A percentile compares a stretch with the other conserved stretches of the same genome.
These are phyloP conservation scores for Kondoa malvinella DNA, from an alignment of 768 basidiomycete species.

Conservation along the genomic window DNA sequence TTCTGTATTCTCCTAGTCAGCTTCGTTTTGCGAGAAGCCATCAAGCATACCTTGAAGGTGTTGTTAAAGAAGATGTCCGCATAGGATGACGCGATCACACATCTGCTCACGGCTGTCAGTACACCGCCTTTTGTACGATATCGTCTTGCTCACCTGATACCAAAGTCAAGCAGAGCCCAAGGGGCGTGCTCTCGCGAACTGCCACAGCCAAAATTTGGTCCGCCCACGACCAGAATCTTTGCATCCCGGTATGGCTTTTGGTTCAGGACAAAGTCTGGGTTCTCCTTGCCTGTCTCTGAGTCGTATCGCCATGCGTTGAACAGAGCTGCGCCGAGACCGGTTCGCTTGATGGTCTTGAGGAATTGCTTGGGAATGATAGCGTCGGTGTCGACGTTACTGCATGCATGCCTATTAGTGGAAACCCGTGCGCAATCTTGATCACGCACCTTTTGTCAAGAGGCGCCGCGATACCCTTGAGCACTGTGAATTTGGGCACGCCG, in stretches of 20 bases:
- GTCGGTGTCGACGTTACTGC: conserved; percentile 57
- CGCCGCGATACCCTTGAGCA: conserved; percentile 26
- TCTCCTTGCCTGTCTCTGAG: conserved; percentile 53
- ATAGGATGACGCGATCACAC: conserved; percentile 71
- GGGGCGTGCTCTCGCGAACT: conserved; percentile 81
- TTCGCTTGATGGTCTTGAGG: conserved; percentile 76
- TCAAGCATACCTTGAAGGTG: not conserved
- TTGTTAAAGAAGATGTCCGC: conserved; percentile 69
- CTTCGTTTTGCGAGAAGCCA: not conserved
- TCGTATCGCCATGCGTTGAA: conserved; percentile 69
- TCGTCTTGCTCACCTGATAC: conserved; percentile 50
- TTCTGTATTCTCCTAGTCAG: conserved; percentile 52
- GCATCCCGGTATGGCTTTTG: conserved; percentile 56
- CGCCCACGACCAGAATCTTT: conserved; percentile 65
- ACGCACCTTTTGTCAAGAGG: conserved; percentile 20
- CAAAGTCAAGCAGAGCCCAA: conserved; percentile 51
- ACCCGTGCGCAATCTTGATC: not conserved
- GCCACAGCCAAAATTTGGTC: conserved; percentile 59
- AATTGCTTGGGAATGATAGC: conserved; percentile 91
- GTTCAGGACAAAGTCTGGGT: conserved; percentile 70
- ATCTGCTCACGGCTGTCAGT: too few species aligned
- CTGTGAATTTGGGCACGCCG: conserved; percentile 27
- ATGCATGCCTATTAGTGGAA: not conserved
- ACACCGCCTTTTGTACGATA: too few species aligned
- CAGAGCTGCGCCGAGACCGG: conserved; percentile 63